phyloP scores from a whole-genome alignment of 2,329 filamentous ascomycete genomes.

The Scedosporium minutisporum region DNA sequence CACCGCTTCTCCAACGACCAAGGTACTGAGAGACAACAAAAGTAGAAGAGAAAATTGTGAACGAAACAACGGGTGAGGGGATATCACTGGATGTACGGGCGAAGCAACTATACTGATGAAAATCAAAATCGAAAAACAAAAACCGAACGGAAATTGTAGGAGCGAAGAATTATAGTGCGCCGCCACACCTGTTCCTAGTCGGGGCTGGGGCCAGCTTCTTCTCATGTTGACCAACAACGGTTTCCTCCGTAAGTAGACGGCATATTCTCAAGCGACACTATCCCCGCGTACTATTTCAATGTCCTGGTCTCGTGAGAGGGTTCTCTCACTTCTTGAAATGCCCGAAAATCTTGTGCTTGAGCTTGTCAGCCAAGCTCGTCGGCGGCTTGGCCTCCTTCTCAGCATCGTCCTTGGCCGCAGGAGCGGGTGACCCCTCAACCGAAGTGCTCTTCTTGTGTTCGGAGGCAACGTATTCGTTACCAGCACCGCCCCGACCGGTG shows the following conservation, averaged over 20 bases:
- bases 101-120: not conserved
- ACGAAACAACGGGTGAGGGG: not conserved
- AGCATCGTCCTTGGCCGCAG: not conserved
- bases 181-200: too few species aligned
- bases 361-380: conserved; percentile 43
- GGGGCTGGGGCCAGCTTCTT: too few species aligned
- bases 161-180: not conserved
- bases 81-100: not conserved
- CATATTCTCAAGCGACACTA: too few species aligned
- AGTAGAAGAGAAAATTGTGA: not conserved
- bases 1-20: not conserved
- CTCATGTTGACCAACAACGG: too few species aligned
- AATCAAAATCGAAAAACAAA: not conserved
- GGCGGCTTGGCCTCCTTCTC: conserved; percentile 17
- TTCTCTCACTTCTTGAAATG: conserved; percentile 34
- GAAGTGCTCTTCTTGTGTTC: conserved; percentile 21
- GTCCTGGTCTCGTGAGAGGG: not conserved
- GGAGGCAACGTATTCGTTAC: conserved; percentile 38
- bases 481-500: conserved; percentile 50
- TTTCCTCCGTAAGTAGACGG: too few species aligned
- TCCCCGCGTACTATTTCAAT: too few species aligned
- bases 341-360: conserved; percentile 46
- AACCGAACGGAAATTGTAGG: not conserved
- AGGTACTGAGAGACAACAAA: not conserved
- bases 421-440: conserved; percentile 14